Percentiles rank a stretch among this genome's conserved stretches.
Evolutionary conservation across 768 basidiomycete genomes (phyloP).

Genomic region (Pleurotus citrinopileatus): DNA sequence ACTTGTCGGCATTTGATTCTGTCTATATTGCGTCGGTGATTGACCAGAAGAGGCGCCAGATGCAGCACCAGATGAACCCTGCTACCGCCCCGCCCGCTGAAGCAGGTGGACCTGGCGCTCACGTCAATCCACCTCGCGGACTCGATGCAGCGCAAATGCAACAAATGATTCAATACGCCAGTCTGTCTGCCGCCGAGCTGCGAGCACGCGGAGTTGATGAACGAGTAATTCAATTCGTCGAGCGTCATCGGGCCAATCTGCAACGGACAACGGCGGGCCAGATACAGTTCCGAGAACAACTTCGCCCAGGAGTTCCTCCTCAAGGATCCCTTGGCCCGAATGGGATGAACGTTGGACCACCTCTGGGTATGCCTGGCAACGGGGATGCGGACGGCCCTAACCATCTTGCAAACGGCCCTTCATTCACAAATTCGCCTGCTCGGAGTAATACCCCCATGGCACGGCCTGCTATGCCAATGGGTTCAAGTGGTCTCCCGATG

Average conservation of each 20-base stretch:
- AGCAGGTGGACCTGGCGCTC: constrained; percentile 8
- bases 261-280: constrained; percentile 39
- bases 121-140: constrained; percentile 5
- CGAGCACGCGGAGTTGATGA: constrained; percentile 48
- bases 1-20: constrained; percentile 53
- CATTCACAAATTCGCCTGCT: neutral
- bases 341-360: neutral
- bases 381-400: neutral
- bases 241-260: constrained; percentile 46
- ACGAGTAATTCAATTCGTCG: constrained; percentile 52
- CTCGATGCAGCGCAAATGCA: constrained; percentile 28
- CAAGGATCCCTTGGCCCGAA: constrained; percentile 5
- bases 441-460: neutral
- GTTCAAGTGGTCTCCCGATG: neutral
- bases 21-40: constrained; percentile 46
- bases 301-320: constrained; percentile 21
- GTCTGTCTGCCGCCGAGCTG: constrained; percentile 46
- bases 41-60: constrained; percentile 27
- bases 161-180: constrained; percentile 45
- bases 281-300: constrained; percentile 29
- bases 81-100: constrained; percentile 10
- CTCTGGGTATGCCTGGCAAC: neutral
- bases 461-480: neutral
- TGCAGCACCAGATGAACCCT: constrained; percentile 10
- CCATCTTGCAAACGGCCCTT: neutral